Conservation (phyloP, 140 eudicot species). For the Stevia rebaudiana region DNA sequence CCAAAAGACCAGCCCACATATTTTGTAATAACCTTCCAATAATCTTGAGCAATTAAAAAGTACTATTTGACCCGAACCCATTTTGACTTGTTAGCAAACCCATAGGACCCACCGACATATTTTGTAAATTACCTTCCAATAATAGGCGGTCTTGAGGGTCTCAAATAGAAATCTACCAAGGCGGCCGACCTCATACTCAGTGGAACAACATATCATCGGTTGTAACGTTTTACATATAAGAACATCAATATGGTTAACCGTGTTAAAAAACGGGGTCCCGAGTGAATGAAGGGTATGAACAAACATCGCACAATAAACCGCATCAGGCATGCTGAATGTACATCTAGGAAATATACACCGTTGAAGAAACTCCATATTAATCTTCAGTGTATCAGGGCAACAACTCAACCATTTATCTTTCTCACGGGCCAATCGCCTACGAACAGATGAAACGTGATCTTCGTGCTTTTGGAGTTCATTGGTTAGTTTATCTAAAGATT, state of each 20-base stretch:
- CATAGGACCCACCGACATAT: neutral
- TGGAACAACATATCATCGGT: slow-evolving; percentile 98
- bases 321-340: slow-evolving; percentile 97
- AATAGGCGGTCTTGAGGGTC: slow-evolving; percentile 86
- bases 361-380: slow-evolving; percentile 97
- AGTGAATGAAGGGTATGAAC: slow-evolving; percentile 91
- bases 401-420: slow-evolving; percentile 94
- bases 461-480: slow-evolving; percentile 84
- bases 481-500: slow-evolving; percentile 71
- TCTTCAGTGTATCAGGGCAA: slow-evolving; percentile 93
- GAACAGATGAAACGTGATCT: slow-evolving; percentile 86
- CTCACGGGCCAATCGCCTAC: slow-evolving; percentile 73
- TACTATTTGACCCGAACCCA: too few relatives aligned
- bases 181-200: slow-evolving; percentile 98
- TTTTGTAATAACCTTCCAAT: slow-evolving; percentile 71
- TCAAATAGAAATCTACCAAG: slow-evolving; percentile 88
- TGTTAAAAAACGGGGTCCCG: slow-evolving; percentile 93
- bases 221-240: slow-evolving; percentile 91
- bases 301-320: slow-evolving; percentile 95
- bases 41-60: too few relatives aligned
- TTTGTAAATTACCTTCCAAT: slow-evolving; percentile 71
- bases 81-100: neutral
- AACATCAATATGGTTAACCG: slow-evolving; percentile 95
- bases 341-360: slow-evolving; percentile 97
- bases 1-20: neutral